phyloP scores from a whole-genome alignment of 495 filamentous ascomycete species.

The Penicillium coffeae region DNA sequence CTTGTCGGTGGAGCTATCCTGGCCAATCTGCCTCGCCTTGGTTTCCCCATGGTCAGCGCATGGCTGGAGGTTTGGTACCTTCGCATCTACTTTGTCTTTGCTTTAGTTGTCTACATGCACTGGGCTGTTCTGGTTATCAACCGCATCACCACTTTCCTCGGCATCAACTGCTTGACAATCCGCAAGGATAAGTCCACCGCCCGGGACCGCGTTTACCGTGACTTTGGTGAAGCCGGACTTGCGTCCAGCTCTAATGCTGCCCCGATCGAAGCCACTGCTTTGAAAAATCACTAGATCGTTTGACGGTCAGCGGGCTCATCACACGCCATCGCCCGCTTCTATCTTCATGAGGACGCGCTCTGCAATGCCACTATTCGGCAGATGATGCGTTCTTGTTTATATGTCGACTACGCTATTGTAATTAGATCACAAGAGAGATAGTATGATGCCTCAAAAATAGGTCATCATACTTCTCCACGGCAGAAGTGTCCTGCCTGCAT shows the following conservation, averaged over 20 bases:
- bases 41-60: conserved; percentile 58
- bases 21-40: conserved; percentile 75
- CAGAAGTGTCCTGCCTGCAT: neutral
- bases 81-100: conserved; percentile 73
- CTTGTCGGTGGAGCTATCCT: conserved; percentile 80
- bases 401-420: conserved; percentile 10
- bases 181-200: conserved; percentile 52
- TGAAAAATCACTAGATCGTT: conserved; percentile 23
- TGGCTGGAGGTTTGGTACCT: conserved; percentile 74
- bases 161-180: conserved; percentile 92
- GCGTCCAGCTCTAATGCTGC: neutral
- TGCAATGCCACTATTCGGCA: neutral
- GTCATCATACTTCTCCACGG: neutral
- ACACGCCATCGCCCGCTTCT: neutral
- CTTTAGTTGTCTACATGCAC: conserved; percentile 76
- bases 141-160: conserved; percentile 86
- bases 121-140: conserved; percentile 92
- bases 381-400: conserved; percentile 8
- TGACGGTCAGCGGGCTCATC: neutral
- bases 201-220: conserved; percentile 38
- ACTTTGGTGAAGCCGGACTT: conserved; percentile 28
- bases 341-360: neutral
- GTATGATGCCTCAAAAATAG: neutral
- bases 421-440: conserved; percentile 8
- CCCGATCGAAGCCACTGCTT: conserved; percentile 9